Evolutionary conservation across 805 yeast genomes (phyloP).

Genomic region (Zygosaccharomyces bailii): DNA sequence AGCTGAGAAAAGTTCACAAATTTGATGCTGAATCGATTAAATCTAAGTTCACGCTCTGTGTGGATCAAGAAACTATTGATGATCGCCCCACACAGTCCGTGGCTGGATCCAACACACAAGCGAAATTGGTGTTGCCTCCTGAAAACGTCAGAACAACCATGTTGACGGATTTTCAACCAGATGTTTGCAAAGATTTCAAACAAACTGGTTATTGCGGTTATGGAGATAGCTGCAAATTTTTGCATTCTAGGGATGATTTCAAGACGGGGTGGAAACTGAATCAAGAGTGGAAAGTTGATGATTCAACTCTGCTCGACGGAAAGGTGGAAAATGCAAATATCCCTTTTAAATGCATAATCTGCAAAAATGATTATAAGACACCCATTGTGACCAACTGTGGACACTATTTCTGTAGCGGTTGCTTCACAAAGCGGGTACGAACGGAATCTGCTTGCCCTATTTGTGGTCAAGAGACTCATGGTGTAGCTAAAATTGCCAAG

Average conservation of each 20-base stretch:
- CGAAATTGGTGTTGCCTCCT: slow-evolving; percentile 23
- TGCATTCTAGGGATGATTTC: slow-evolving; percentile 86
- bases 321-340: slow-evolving; percentile 33
- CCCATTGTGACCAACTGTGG: slow-evolving; percentile 61
- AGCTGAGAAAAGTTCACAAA: neutral
- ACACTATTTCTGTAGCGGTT: slow-evolving; percentile 61
- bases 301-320: slow-evolving; percentile 18
- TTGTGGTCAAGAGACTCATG: slow-evolving; percentile 60
- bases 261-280: slow-evolving; percentile 63
- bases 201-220: slow-evolving; percentile 95
- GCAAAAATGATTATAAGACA: slow-evolving; percentile 49
- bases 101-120: neutral
- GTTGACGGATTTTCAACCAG: slow-evolving; percentile 82
- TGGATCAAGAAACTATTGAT: slow-evolving; percentile 12
- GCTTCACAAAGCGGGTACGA: slow-evolving; percentile 51
- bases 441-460: slow-evolving; percentile 47
- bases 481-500: slow-evolving; percentile 54
- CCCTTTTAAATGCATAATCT: slow-evolving; percentile 62
- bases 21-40: slow-evolving; percentile 4
- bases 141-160: slow-evolving; percentile 61
- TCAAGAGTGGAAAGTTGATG: slow-evolving; percentile 62
- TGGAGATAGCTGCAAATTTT: slow-evolving; percentile 94
- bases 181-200: slow-evolving; percentile 86
- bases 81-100: neutral
- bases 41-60: slow-evolving; percentile 10